These are phyloP conservation scores for Cutaneotrichosporon mucoides DNA, from an alignment of 1,284 basidiomycete genomes.

Conservation along the genomic window DNA sequence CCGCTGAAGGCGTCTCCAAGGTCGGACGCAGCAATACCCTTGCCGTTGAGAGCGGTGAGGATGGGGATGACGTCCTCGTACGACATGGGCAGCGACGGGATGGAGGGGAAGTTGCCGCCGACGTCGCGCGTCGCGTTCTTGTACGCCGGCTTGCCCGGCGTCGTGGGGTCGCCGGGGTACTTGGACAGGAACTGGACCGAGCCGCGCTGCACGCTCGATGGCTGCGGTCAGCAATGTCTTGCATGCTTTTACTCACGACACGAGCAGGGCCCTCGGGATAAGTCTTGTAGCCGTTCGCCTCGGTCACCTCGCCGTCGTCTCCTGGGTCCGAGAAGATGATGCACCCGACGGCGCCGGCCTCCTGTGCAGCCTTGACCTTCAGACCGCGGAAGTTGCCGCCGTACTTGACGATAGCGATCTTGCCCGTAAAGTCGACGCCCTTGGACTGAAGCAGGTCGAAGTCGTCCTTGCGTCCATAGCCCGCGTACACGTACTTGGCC, in stretches of 20 bases:
- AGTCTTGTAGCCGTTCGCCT: constrained; percentile 67
- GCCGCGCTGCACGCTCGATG: constrained; percentile 72
- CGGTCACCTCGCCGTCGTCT: constrained; percentile 79
- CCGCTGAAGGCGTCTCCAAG: constrained; percentile 52
- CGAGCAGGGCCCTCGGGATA: constrained; percentile 86
- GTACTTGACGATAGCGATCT: constrained; percentile 78
- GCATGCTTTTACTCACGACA: constrained; percentile 47
- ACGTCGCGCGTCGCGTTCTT: constrained; percentile 69
- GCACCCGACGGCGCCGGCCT: constrained; percentile 63
- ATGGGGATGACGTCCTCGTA: constrained; percentile 54
- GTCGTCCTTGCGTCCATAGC: constrained; percentile 74
- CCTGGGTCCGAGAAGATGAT: constrained; percentile 82
- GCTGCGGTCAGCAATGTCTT: constrained; percentile 36
- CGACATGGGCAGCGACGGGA: constrained; percentile 63
- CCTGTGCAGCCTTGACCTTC: constrained; percentile 61
- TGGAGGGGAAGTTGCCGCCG: constrained; percentile 67
- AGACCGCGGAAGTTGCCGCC: constrained; percentile 78
- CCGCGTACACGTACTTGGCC: constrained; percentile 73
- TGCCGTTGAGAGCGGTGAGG: constrained; percentile 47
- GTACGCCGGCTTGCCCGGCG: constrained; percentile 83
- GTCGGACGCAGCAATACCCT: constrained; percentile 39
- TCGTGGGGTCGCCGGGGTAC: constrained; percentile 65
- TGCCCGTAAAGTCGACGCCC: constrained; percentile 71
- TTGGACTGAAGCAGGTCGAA: constrained; percentile 60
- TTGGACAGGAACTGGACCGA: constrained; percentile 67